Evolutionary conservation across 2,329 filamentous ascomycete species (phyloP), one percentile per base, ranked within the genome.

Genomic region (Orbilia ellipsospora): DNA sequence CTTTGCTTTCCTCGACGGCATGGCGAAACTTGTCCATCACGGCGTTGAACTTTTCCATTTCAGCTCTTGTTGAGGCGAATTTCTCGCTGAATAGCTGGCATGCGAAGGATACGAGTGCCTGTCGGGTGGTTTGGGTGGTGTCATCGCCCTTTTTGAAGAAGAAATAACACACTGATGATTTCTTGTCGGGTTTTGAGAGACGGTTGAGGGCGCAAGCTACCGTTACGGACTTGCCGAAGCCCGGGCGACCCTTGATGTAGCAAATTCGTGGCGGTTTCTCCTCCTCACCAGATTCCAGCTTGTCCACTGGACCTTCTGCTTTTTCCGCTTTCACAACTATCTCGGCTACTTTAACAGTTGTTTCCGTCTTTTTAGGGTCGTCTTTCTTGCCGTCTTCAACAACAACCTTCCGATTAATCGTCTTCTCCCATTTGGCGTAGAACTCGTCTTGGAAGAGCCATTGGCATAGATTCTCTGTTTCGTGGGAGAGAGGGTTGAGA

Each of bases 71-170:
- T 2, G 59, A 20, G 8, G 72, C 72, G 15, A 68, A 60, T n/a
- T 61, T 75, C 36, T 75, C 72, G 15, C 64, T 69, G 48, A 75
- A 75, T 20, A 75, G 50, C 54, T 75, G 72, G 16, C 40, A 45
- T 2, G 72, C 45, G 0, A 75, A 15, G 0, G 72, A 75, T n/a
- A 45, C 3, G 2, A 75, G 48, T 2, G 72, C 72, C 20, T 64
- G 51, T 26, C 64, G 44, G 10, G 72, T 20, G 3, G 42, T 65
- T 23, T 75, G 64, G 8, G 72, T 75, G 20, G 72, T 50, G 18
- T 75, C 72, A 28, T 75, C 72, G 18, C 72, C 72, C n/a, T 75
- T 69, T 15, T 59, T 69, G 60, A 75, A 75, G 40, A 75, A 75
- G 18, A 75, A 75, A 36, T 75, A 75, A 23, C 72, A 75, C 26